Conservation (phyloP, 1,284 basidiomycete genomes). For the Tylopilus sp. region DNA sequence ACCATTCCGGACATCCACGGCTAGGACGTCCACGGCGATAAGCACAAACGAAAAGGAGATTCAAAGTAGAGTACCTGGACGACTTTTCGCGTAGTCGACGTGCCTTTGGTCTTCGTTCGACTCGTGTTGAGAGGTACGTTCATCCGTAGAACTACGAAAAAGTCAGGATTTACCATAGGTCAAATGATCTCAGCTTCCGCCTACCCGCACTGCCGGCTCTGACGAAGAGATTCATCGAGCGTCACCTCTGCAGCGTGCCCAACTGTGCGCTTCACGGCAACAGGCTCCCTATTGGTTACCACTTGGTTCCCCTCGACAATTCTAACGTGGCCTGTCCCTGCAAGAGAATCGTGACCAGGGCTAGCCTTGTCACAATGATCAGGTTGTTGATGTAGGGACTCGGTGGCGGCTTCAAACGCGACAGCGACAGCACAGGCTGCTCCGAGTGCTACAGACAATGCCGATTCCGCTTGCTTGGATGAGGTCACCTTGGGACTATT, state of each 20-base stretch:
- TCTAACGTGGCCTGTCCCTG: not conserved
- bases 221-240: not conserved
- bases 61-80: not conserved
- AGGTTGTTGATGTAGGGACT: conserved; percentile 6
- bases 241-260: not conserved
- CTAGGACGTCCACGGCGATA: not conserved
- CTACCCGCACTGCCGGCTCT: conserved; percentile 2
- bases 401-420: conserved; percentile 11
- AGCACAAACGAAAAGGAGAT: not conserved
- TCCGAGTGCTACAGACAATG: conserved; percentile 12
- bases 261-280: not conserved
- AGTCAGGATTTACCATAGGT: not conserved
- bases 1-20: not conserved
- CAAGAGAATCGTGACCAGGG: not conserved
- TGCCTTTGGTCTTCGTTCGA: not conserved
- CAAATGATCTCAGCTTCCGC: not conserved
- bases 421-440: conserved; percentile 10
- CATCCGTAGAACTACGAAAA: not conserved
- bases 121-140: not conserved
- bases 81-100: not conserved
- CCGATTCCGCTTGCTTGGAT: conserved; percentile 9
- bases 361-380: not conserved
- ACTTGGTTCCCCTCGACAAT: not conserved
- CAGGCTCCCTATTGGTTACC: not conserved
- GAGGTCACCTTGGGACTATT: not conserved